Base-by-base conservation (phyloP, 2,329 filamentous ascomycete genomes). In the Arachnomyces sp. region DNA sequence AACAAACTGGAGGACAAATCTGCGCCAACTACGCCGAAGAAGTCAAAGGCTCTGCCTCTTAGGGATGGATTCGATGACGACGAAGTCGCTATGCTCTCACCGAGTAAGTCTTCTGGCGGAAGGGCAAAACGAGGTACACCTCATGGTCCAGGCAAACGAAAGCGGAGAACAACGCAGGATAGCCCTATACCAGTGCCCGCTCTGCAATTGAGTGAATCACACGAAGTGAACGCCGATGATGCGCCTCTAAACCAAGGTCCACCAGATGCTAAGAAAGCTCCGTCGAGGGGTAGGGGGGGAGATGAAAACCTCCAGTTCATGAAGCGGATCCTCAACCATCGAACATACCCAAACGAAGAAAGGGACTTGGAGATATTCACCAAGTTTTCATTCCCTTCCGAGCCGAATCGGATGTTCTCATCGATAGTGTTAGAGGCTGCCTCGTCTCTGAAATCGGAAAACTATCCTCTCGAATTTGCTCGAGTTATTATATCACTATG, bases 21-120 rank as follows among this genome's bases (percentile, higher is more conserved):
- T 16, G 63, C 59, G 30, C 69, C 69, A 2, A 53, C 61, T 1
- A 77, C 75, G 1, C 74, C 75, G 0, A 72, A 60, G 43, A 74
- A 70, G 47, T 57, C 61, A n/a, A 67, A 62, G 45, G 56, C 57
- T 5, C 57, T 70, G 1, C 66, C 68, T 2, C 67, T 74, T 28
- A 68, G 76, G 12, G 78, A 82, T 60, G 78, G 78, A 13, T 82
- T 82, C 51, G 74, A 80, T 41, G 75, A 81, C 46, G 70, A 73
- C 40, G 75, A 81, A 51, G 68, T 81, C 7, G 58, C 71, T 41
- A 64, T 72, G 45, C 56, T 68, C 1, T 79, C 76, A 2, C 76
- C 76, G 3, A 75, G 68, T 38, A 77, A 71, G 48, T 64, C 67
- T 7, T 57, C 57, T 6, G 49, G 52, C 29, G 49, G 57, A 34